Conservation (phyloP, 805 yeast genomes). For the Monosporozyma aquatica region DNA sequence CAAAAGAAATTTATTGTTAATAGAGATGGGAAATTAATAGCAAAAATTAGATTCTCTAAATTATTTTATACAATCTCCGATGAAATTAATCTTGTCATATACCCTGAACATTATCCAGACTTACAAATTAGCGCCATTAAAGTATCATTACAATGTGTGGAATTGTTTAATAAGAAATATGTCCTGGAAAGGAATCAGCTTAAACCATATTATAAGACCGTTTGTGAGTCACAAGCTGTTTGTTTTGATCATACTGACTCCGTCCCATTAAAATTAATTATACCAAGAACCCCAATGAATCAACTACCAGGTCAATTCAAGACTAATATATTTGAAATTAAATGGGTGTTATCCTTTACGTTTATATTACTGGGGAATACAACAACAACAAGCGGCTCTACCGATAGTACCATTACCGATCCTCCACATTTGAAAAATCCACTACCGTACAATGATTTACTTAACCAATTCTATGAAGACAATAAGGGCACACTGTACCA, state of each 20-base stretch:
- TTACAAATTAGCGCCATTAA: slow-evolving; percentile 34
- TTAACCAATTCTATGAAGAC: slow-evolving; percentile 28
- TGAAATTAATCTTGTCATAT: slow-evolving; percentile 33
- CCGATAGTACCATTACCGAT: too few relatives aligned
- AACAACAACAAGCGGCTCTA: too few relatives aligned
- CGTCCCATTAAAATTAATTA: slow-evolving; percentile 24
- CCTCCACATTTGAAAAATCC: not conserved
- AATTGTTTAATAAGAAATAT: slow-evolving; percentile 29
- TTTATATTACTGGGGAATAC: slow-evolving; percentile 27
- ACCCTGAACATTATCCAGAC: slow-evolving; percentile 23
- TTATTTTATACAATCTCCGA: slow-evolving; percentile 39
- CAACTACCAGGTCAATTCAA: slow-evolving; percentile 34
- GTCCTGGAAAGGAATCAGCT: slow-evolving; percentile 11
- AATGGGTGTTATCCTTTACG: slow-evolving; percentile 32
- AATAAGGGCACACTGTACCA: slow-evolving; percentile 29
- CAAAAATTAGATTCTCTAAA: slow-evolving; percentile 34
- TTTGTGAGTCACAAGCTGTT: slow-evolving; percentile 28
- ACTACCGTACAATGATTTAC: not conserved
- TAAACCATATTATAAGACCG: slow-evolving; percentile 14
- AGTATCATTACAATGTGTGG: slow-evolving; percentile 30
- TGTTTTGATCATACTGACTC: slow-evolving; percentile 23
- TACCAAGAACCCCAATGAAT: slow-evolving; percentile 30
- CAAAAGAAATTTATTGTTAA: slow-evolving; percentile 35
- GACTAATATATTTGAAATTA: slow-evolving; percentile 32
- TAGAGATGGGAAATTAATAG: slow-evolving; percentile 34